Evolutionary conservation across 345 rosid species (phyloP).

Genomic region (Linum lewisii): DNA sequence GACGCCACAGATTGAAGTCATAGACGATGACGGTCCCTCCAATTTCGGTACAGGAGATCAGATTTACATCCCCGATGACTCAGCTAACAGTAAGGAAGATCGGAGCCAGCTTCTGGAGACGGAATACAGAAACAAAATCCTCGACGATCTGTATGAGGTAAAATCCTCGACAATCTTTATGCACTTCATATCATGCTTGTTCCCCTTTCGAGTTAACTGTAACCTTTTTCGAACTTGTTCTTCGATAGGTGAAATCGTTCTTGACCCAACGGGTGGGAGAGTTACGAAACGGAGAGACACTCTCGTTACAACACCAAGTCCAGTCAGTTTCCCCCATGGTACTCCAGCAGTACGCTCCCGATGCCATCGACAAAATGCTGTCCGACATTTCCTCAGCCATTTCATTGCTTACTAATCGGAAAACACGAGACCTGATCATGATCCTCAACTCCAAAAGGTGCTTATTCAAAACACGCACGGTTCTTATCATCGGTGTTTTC

Average conservation of each 20-base stretch:
- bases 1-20: slow-evolving; percentile 67
- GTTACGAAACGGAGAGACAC: slow-evolving; percentile 59
- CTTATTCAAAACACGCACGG: slow-evolving; percentile 7
- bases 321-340: slow-evolving; percentile 88
- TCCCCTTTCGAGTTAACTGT: slow-evolving; percentile 2
- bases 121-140: slow-evolving; percentile 81
- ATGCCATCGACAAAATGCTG: slow-evolving; percentile 64
- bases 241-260: slow-evolving; percentile 69
- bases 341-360: slow-evolving; percentile 76
- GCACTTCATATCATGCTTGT: slow-evolving; percentile 2
- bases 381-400: slow-evolving; percentile 53
- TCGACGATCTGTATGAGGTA: slow-evolving; percentile 93
- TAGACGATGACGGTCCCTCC: slow-evolving; percentile 34
- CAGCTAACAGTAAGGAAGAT: slow-evolving; percentile 31
- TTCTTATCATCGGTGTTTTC: slow-evolving; percentile 6
- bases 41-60: slow-evolving; percentile 29
- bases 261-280: slow-evolving; percentile 67
- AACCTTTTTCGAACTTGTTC: not conserved
- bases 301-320: slow-evolving; percentile 85
- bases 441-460: slow-evolving; percentile 93
- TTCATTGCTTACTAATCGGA: slow-evolving; percentile 69
- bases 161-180: too few species aligned
- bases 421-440: slow-evolving; percentile 79
- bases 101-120: slow-evolving; percentile 85
- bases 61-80: slow-evolving; percentile 26